Percentiles rank a stretch among this genome's conserved stretches.
Evolutionary conservation across 192 early-diverging fungal genomes (phyloP).

Genomic region (Rhizophagus clarus): DNA sequence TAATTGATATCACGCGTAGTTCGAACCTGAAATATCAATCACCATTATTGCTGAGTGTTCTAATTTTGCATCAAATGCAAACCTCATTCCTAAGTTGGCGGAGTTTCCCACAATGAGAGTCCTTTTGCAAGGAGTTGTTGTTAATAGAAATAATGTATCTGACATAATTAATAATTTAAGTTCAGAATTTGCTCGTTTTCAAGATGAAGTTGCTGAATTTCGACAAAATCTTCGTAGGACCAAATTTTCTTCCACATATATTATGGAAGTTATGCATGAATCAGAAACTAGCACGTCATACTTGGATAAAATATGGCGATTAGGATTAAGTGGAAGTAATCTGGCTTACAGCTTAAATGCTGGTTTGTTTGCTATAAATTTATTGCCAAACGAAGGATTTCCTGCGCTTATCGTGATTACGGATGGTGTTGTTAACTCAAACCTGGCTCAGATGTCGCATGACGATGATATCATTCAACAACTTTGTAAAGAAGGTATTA

Average conservation of each 20-base stretch:
- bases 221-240: constrained; percentile 42
- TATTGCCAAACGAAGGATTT: constrained; percentile 47
- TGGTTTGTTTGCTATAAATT: constrained; percentile 51
- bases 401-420: constrained; percentile 65
- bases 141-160: constrained; percentile 41
- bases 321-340: constrained; percentile 58
- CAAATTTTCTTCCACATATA: constrained; percentile 50
- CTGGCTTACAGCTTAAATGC: constrained; percentile 59
- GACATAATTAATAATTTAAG: constrained; percentile 44
- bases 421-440: constrained; percentile 78
- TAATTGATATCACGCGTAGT: neutral
- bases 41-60: constrained; percentile 64
- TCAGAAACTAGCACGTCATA: constrained; percentile 34
- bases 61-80: constrained; percentile 60
- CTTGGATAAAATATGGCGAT: constrained; percentile 50
- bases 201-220: constrained; percentile 45
- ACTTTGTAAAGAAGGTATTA: constrained; percentile 62
- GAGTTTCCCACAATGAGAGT: constrained; percentile 64
- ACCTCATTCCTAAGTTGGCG: constrained; percentile 56
- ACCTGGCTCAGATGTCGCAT: constrained; percentile 48
- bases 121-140: constrained; percentile 49
- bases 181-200: constrained; percentile 45
- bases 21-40: constrained; percentile 49
- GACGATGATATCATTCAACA: constrained; percentile 61
- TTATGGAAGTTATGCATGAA: constrained; percentile 41